phyloP scores from a whole-genome alignment of 768 basidiomycete species.

The Termitomyces sp. region DNA sequence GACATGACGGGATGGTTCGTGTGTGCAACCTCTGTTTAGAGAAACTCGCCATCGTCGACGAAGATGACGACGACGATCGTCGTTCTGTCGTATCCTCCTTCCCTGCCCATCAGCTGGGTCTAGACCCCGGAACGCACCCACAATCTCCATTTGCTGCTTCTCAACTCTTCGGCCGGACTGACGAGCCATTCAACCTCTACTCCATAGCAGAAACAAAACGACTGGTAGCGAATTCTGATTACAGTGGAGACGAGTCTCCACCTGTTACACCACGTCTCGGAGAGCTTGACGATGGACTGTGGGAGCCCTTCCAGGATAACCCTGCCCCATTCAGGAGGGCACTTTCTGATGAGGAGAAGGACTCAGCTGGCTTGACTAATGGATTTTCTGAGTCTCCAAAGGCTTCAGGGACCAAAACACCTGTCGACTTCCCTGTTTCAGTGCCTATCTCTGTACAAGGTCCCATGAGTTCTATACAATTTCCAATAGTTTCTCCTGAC shows the following conservation, averaged over 20 bases:
- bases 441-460: constrained; percentile 49
- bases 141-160: constrained; percentile 89
- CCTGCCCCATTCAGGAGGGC: constrained; percentile 74
- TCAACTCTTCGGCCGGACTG: constrained; percentile 73
- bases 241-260: constrained; percentile 46
- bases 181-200: constrained; percentile 78
- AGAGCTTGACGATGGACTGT: constrained; percentile 39
- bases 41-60: constrained; percentile 82
- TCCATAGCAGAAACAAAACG: constrained; percentile 77
- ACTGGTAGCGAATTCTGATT: constrained; percentile 50
- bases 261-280: constrained; percentile 43
- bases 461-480: constrained; percentile 70
- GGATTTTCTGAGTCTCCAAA: constrained; percentile 44
- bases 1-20: constrained; percentile 91
- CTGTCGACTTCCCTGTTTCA: constrained; percentile 54
- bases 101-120: constrained; percentile 73
- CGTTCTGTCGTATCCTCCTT: constrained; percentile 78
- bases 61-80: constrained; percentile 87
- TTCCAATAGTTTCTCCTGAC: constrained; percentile 80
- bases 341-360: constrained; percentile 76
- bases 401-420: constrained; percentile 43
- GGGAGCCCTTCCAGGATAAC: constrained; percentile 49
- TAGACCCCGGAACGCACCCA: constrained; percentile 46
- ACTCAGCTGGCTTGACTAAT: constrained; percentile 37
- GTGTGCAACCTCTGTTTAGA: constrained; percentile 96